Evolutionary conservation across 345 rosid species (phyloP), one percentile per base, ranked within the genome.

Genomic region (Kandelia obovata): DNA sequence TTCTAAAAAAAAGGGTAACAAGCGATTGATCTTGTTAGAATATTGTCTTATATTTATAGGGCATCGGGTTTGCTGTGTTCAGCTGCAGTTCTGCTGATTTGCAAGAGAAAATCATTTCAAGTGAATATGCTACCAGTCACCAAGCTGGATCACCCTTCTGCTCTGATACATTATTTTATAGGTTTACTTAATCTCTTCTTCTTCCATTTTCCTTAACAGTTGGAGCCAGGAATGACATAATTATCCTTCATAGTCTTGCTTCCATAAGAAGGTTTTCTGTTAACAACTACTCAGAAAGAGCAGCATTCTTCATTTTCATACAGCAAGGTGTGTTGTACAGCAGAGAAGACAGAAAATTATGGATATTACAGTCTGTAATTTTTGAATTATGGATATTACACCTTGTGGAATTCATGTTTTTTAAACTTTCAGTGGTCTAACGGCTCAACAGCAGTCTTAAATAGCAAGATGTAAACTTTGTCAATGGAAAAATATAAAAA

Each of bases 391-490:
- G 62, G 43, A 56, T 66, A 52, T 69, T 61, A 34, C 37, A 34
- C 37, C 1, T 6, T 32, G 43, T 39, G 47, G 47, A 39, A 11
- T 10, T 39, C 47, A 9, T 39, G 47, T 39, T 39, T 39, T 39
- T 39, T 11, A 39, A 39, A 3, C 56, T 37, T 8, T 84, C 80
- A 84, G 62, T 80, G 89, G 60, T 85, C 91, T 75, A 93, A 77
- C 43, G 96, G 97, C 82, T 94, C 97, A 51, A 94, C 97, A 8
- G 88, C 90, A 34, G 98, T 94, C 89, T 78, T 91, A 85, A 94
- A 94, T 71, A 94, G 96, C 70, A 94, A 91, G 82, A 94, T 81
- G 71, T 91, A 89, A 79, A 87, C 86, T 76, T 91, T 91, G 85
- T 88, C 97, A 2, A 91, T 87, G 21, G 96, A 93, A 78, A 88